These are phyloP conservation scores for Calonectria multiphialidica DNA, from an alignment of 2,329 filamentous ascomycete species.

Conservation along the genomic window DNA sequence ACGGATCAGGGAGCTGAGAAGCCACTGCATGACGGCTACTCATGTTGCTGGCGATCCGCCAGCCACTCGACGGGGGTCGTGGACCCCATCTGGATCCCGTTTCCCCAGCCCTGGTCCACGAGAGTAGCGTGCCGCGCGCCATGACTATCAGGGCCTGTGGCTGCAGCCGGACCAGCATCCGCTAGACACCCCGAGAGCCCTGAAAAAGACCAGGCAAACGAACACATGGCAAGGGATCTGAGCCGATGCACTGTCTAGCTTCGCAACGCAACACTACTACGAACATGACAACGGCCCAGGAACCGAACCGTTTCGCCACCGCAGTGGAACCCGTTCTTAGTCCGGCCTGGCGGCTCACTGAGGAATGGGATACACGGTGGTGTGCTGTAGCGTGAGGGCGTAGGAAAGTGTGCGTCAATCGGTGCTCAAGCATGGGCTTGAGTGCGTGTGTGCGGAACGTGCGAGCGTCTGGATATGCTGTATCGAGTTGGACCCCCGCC, in stretches of 20 bases:
- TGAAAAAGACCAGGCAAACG: slow-evolving; percentile 11
- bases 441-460: background rate
- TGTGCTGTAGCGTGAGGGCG: background rate
- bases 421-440: background rate
- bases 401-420: background rate
- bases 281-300: slow-evolving; percentile 37
- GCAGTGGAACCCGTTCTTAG: slow-evolving; percentile 32
- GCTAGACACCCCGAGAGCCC: slow-evolving; percentile 30
- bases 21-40: slow-evolving; percentile 31
- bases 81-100: slow-evolving; percentile 31
- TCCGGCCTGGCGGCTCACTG: slow-evolving; percentile 7
- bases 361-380: background rate
- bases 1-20: slow-evolving; percentile 29
- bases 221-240: slow-evolving; percentile 31
- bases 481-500: slow-evolving; percentile 7
- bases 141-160: slow-evolving; percentile 31
- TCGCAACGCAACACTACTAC: slow-evolving; percentile 18
- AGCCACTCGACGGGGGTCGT: slow-evolving; percentile 37
- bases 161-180: slow-evolving; percentile 39
- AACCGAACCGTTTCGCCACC: slow-evolving; percentile 33
- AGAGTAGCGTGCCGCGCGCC: slow-evolving; percentile 36
- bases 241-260: slow-evolving; percentile 20
- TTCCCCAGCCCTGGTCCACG: slow-evolving; percentile 29
- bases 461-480: background rate
- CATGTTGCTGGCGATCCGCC: slow-evolving; percentile 36